These are phyloP conservation scores for Yamadazyma triangularis DNA, from an alignment of 1,139 yeast species.

Conservation along the genomic window DNA sequence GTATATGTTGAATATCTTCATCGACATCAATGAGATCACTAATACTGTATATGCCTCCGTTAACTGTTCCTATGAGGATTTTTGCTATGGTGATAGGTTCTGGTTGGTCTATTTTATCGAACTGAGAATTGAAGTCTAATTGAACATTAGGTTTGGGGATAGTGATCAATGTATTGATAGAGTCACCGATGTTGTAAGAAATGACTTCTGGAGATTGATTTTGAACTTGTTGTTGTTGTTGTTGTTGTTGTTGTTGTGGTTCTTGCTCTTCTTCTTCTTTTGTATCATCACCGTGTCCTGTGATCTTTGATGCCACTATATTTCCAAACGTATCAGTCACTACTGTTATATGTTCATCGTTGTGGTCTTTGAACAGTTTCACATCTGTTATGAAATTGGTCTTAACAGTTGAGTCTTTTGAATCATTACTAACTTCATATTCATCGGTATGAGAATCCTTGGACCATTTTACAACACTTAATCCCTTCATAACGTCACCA, in stretches of 20 bases:
- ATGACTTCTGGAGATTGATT: no score
- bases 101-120: slow-evolving; percentile 5
- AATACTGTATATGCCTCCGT: slow-evolving; percentile 29
- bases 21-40: slow-evolving; percentile 25
- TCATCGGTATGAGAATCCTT: background rate
- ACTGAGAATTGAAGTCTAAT: slow-evolving; percentile 8
- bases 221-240: no score
- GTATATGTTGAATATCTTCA: slow-evolving; percentile 9
- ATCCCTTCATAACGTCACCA: slow-evolving; percentile 21
- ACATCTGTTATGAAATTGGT: slow-evolving; percentile 10
- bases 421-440: slow-evolving; percentile 1
- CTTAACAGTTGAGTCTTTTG: slow-evolving; percentile 4
- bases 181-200: slow-evolving; percentile 28
- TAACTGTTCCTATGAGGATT: slow-evolving; percentile 31
- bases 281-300: slow-evolving; percentile 3
- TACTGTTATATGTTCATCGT: slow-evolving; percentile 6
- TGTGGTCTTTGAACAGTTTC: slow-evolving; percentile 1
- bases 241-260: no score
- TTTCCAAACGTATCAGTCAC: slow-evolving; percentile 33
- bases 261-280: no score
- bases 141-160: slow-evolving; percentile 3
- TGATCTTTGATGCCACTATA: slow-evolving; percentile 12
- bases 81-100: slow-evolving; percentile 5
- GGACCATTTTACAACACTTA: slow-evolving; percentile 5
- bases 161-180: slow-evolving; percentile 21